Conservation (phyloP, 2,329 filamentous ascomycete species). For the Graphium sp. region DNA sequence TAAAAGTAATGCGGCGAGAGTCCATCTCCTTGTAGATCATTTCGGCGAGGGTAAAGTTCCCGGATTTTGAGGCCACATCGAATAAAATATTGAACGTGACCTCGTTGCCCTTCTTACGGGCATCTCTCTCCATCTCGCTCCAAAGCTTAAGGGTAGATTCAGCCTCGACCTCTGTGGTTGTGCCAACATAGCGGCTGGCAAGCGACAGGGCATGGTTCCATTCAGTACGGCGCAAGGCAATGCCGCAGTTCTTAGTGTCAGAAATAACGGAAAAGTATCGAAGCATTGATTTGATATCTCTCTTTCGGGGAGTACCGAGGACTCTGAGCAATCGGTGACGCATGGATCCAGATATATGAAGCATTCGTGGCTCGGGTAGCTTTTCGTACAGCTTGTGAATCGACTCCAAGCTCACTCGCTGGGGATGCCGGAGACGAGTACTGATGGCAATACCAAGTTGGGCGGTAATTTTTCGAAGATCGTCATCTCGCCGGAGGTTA, state of each 20-base stretch:
- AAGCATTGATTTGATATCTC: slow-evolving; percentile 47
- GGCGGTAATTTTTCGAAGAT: slow-evolving; percentile 16
- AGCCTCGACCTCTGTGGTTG: slow-evolving; percentile 36
- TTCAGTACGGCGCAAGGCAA: slow-evolving; percentile 49
- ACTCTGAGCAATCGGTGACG: slow-evolving; percentile 50
- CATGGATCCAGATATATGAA: slow-evolving; percentile 27
- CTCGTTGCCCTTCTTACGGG: slow-evolving; percentile 45
- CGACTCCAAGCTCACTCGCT: slow-evolving; percentile 19
- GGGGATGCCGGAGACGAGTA: slow-evolving; percentile 22
- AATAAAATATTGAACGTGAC: slow-evolving; percentile 94
- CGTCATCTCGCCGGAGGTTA: slow-evolving; percentile 15
- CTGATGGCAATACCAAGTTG: slow-evolving; percentile 23
- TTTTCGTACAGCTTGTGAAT: slow-evolving; percentile 31
- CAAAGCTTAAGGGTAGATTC: slow-evolving; percentile 57
- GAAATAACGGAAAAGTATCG: slow-evolving; percentile 72
- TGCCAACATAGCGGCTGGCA: slow-evolving; percentile 54
- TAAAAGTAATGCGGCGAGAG: slow-evolving; percentile 46
- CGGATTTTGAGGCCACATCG: slow-evolving; percentile 70
- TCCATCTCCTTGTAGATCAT: slow-evolving; percentile 74
- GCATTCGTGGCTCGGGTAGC: slow-evolving; percentile 34
- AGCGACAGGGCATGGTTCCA: slow-evolving; percentile 80
- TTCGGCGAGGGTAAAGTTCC: slow-evolving; percentile 70
- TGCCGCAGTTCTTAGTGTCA: slow-evolving; percentile 60
- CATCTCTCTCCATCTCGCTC: slow-evolving; percentile 73
- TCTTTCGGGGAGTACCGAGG: slow-evolving; percentile 45